Evolutionary conservation across 1,284 basidiomycete species (phyloP).

Genomic region (Blastosporella zonata): DNA sequence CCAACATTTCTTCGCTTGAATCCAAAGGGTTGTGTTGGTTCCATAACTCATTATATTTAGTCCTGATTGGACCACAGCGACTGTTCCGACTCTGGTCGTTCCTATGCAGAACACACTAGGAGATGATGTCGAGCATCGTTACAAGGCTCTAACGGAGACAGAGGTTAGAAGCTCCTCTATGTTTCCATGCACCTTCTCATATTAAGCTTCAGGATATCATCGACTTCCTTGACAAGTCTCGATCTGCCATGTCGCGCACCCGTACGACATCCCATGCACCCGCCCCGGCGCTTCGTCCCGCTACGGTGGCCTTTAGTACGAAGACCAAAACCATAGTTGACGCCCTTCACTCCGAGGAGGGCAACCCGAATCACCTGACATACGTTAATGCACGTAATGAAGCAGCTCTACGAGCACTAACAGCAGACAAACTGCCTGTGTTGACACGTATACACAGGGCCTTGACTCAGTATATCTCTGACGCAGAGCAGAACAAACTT

Average conservation of each 20-base stretch:
- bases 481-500: conserved; percentile 44
- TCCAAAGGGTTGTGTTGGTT: conserved; percentile 52
- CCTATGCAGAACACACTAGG: conserved; percentile 73
- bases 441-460: conserved; percentile 51
- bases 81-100: conserved; percentile 83
- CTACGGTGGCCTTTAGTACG: conserved; percentile 70
- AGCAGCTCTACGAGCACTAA: conserved; percentile 39
- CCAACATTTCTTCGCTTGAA: conserved; percentile 74
- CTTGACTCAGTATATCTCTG: conserved; percentile 51
- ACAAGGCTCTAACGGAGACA: conserved; percentile 76
- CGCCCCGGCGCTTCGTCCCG: conserved; percentile 75
- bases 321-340: conserved; percentile 61
- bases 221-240: conserved; percentile 80
- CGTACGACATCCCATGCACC: conserved; percentile 68
- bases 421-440: conserved; percentile 39
- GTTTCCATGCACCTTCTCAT: conserved; percentile 4
- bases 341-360: conserved; percentile 56
- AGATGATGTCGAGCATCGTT: conserved; percentile 73
- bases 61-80: conserved; percentile 42
- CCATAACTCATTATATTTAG: neutral
- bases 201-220: conserved; percentile 59
- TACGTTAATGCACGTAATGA: conserved; percentile 53
- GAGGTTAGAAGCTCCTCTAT: conserved; percentile 45
- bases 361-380: conserved; percentile 49
- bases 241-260: conserved; percentile 62